phyloP scores from a whole-genome alignment of 192 early-diverging fungal species.

The Umbelopsis isabellina region DNA sequence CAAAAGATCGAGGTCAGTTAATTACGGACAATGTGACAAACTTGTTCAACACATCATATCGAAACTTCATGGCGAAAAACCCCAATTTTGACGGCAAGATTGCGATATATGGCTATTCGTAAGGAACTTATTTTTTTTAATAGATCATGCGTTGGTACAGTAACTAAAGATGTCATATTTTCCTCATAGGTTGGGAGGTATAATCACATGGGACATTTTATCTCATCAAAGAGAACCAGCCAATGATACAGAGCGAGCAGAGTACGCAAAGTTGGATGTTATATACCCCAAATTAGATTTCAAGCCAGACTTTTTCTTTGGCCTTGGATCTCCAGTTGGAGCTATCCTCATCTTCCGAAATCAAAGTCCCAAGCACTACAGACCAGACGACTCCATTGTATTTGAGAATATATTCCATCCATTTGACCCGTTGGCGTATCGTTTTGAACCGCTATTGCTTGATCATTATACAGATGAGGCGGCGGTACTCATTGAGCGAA shows the following conservation, averaged over 20 bases:
- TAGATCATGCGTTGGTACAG: not conserved
- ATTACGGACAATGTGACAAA: slow-evolving; percentile 39
- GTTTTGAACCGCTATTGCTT: slow-evolving; percentile 63
- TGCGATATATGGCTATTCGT: slow-evolving; percentile 65
- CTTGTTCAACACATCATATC: slow-evolving; percentile 50
- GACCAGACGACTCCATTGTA: slow-evolving; percentile 53
- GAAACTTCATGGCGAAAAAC: slow-evolving; percentile 53
- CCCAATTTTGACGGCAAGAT: slow-evolving; percentile 66
- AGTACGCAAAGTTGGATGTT: slow-evolving; percentile 34
- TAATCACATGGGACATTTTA: slow-evolving; percentile 72
- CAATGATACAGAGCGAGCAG: slow-evolving; percentile 27
- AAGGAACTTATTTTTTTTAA: slow-evolving; percentile 3
- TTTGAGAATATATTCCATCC: slow-evolving; percentile 79
- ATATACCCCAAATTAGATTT: slow-evolving; percentile 47
- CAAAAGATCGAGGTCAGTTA: slow-evolving; percentile 40
- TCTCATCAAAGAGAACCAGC: slow-evolving; percentile 37
- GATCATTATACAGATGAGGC: slow-evolving; percentile 42
- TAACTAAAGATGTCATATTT: not conserved
- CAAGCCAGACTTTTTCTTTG: slow-evolving; percentile 52
- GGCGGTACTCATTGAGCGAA: slow-evolving; percentile 38
- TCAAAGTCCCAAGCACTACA: slow-evolving; percentile 51
- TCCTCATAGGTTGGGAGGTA: slow-evolving; percentile 55
- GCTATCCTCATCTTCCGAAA: slow-evolving; percentile 68
- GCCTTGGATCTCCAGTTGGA: slow-evolving; percentile 54
- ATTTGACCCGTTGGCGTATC: slow-evolving; percentile 75